Base-by-base conservation (phyloP, 164 flowering plant genomes). In the Saururus chinensis region DNA sequence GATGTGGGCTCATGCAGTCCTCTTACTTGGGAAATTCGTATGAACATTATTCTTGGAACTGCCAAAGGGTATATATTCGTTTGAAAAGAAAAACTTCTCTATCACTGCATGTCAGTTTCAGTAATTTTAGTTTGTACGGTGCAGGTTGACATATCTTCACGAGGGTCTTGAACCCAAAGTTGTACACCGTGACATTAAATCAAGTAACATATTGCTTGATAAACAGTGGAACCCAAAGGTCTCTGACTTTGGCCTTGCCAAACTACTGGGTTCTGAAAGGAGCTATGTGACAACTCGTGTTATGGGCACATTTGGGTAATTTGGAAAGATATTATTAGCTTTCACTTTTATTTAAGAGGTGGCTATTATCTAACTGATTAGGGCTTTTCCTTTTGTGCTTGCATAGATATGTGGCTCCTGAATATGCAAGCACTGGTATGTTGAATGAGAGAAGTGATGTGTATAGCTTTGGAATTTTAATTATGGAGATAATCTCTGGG, bases 101-200 rank as follows among this genome's bases (percentile, higher is more conserved):
- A 56, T 41, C 17, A 40, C 21, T 37, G 19, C 41, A 19, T 40
- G 52, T 59, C 58, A 21, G 57, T 24, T 51, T 16, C 35, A 35
- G 42, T 5, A 19, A n/a, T 42, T 59, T n/a, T 23, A 56, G 37
- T 12, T 40, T 60, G 24, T 3, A 55, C 55, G 20, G 20, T 66
- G 57, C 63, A 88, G 96, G 75, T 73, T 86, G 73, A 77, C 84
- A 23, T 89, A 89, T 68, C 80, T 89, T 60, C 96, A 89, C 54
- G 96, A 89, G 68, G 93, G 96, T 12, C 91, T 89, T 40, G 96
- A 89, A 70, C 96, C 96, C 9, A 89, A 89, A 78, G 96, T 89
- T 22, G 91, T 89, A 60, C 96, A 89, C 63, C 92, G 96, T 59
- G 96, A 89, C 70, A 76, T 89, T 54, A 89, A 89, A 62, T 83